Percentiles rank a stretch among this genome's conserved stretches.
These are phyloP conservation scores for Coemansia sp. DNA, from an alignment of 192 early-diverging fungal genomes.

Conservation along the genomic window DNA sequence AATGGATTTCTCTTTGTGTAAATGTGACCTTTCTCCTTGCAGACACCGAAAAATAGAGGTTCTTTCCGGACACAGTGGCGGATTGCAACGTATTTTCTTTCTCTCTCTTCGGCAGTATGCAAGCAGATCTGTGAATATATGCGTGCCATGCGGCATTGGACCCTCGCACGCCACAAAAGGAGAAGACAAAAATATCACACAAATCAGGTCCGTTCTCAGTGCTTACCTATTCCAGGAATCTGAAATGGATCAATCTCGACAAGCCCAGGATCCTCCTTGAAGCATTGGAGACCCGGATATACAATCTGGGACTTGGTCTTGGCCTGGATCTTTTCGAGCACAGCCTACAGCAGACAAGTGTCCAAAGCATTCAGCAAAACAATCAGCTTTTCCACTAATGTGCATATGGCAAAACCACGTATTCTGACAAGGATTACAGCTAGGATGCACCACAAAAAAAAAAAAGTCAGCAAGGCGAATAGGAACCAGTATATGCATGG, in stretches of 20 bases:
- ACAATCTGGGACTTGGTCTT: conserved; percentile 71
- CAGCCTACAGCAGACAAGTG: conserved; percentile 53
- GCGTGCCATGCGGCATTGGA: conserved; percentile 2
- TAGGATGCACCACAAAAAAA: too few relatives aligned
- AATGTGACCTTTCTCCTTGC: too few relatives aligned
- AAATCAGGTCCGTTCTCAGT: background rate
- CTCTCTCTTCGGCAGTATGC: conserved; percentile 1
- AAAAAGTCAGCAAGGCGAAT: too few relatives aligned
- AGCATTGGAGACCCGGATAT: conserved; percentile 72
- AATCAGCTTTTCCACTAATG: too few relatives aligned
- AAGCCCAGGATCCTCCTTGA: conserved; percentile 55
- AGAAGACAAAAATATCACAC: background rate
- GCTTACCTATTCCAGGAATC: conserved; percentile 80
- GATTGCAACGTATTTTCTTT: background rate
- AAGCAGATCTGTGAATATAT: conserved; percentile 6
- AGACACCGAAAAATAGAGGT: too few relatives aligned
- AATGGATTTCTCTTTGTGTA: too few relatives aligned
- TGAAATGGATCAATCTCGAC: conserved; percentile 68
- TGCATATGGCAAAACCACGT: too few relatives aligned
- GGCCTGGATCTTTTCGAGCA: conserved; percentile 81
- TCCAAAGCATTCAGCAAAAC: background rate
- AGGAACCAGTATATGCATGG: too few relatives aligned
- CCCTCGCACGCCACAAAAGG: conserved; percentile 7
- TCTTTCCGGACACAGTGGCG: background rate
- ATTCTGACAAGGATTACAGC: too few relatives aligned